Conservation (phyloP, 306 rosid genomes). For the Dalbergia cultrata region DNA sequence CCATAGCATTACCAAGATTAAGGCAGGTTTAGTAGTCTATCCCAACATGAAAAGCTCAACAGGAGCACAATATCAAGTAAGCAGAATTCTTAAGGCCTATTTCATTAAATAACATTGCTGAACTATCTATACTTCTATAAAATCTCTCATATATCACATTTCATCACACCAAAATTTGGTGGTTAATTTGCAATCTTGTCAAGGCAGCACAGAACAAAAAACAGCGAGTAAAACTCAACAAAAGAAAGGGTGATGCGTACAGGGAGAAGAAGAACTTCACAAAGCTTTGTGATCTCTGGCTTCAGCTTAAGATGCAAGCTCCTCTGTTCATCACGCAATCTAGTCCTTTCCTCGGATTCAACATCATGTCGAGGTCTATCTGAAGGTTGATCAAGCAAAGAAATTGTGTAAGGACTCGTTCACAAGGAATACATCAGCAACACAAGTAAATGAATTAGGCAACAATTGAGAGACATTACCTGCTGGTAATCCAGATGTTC, state of each 20-base stretch:
- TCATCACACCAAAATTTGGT: conserved; percentile 21
- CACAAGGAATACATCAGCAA: conserved; percentile 32
- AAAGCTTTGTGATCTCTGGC: conserved; percentile 55
- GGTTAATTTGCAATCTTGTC: conserved; percentile 24
- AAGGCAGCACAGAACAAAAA: conserved; percentile 37
- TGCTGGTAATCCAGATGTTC: conserved; percentile 40
- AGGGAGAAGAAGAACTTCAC: conserved; percentile 51
- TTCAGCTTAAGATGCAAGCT: conserved; percentile 52
- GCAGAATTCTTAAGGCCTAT: conserved; percentile 16
- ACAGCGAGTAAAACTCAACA: conserved; percentile 31
- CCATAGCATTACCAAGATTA: not conserved
- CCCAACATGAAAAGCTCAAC: not conserved
- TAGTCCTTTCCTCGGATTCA: conserved; percentile 40
- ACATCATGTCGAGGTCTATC: conserved; percentile 43
- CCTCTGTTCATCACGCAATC: conserved; percentile 47
- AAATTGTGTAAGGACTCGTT: conserved; percentile 20
- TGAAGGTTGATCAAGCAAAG: conserved; percentile 47
- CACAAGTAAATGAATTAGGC: conserved; percentile 46
- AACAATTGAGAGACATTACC: conserved; percentile 50
- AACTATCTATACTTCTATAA: not conserved
- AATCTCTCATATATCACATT: conserved; percentile 12
- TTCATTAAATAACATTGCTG: conserved; percentile 6
- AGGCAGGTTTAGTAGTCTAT: not conserved
- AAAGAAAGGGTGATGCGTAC: conserved; percentile 45
- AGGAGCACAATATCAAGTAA: conserved; percentile 15